phyloP scores from a whole-genome alignment of 352 stramenopile species.

The Elongisporangium prolatum region DNA sequence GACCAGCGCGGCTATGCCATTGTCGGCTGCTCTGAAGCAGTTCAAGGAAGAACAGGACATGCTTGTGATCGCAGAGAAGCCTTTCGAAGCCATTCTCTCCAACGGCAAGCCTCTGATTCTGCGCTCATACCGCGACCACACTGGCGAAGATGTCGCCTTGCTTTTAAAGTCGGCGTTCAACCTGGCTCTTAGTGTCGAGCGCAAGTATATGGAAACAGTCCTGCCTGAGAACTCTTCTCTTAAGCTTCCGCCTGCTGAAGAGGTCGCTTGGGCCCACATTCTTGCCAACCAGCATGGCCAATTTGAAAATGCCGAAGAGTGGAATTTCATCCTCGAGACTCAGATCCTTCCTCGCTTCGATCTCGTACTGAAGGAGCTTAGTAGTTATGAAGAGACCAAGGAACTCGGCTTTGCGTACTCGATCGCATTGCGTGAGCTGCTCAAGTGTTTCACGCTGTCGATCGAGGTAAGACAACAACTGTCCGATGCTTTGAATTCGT shows the following conservation, averaged over 20 bases:
- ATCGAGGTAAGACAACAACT: conserved; percentile 43
- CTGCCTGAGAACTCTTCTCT: conserved; percentile 32
- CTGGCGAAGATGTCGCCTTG: conserved; percentile 62
- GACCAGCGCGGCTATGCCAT: conserved; percentile 21
- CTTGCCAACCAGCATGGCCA: conserved; percentile 74
- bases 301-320: conserved; percentile 85
- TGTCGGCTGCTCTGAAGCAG: conserved; percentile 28
- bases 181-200: conserved; percentile 72
- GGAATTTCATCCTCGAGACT: conserved; percentile 75
- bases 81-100: conserved; percentile 53
- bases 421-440: conserved; percentile 65
- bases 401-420: conserved; percentile 80
- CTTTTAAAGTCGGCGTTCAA: conserved; percentile 81
- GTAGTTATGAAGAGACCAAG: conserved; percentile 55
- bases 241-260: conserved; percentile 37
- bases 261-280: conserved; percentile 80
- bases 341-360: conserved; percentile 76
- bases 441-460: conserved; percentile 79
- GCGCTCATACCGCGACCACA: conserved; percentile 30
- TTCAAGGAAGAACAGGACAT: conserved; percentile 45
- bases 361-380: conserved; percentile 46
- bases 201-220: conserved; percentile 74
- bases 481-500: not conserved
- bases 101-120: conserved; percentile 62
- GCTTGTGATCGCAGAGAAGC: conserved; percentile 57